Base-by-base conservation (phyloP, 257 asterid genomes). In the Mitragyna speciosa region DNA sequence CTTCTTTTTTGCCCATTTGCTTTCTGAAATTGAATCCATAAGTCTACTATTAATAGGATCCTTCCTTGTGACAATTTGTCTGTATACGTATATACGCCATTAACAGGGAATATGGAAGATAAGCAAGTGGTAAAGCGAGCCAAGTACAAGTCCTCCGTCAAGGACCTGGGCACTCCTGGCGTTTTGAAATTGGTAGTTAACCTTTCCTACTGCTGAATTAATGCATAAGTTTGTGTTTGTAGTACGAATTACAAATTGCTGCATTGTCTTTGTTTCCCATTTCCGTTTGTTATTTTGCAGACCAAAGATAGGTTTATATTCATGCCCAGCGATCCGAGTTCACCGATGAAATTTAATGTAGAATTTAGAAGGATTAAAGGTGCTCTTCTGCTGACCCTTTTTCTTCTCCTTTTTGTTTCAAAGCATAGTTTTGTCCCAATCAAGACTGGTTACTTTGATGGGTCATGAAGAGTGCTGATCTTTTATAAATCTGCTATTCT, bases 361-460 rank as follows among this genome's bases (percentile, higher is more conserved):
- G 99, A 93, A 81, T 92, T 93, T 85, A 91, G 86, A 89, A 78
- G 58, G 73, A 88, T 96, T 66, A 92, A 82, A 92, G 98, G 99
- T 93, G 86, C 74, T 41, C 69, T 47, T 79, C 78, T 71, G 56
- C 41, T 69, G 45, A 59, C 72, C 73, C 16, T 41, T 81, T 70
- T 66, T 31, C 67, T 73, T 45, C n/a, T 36, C 41, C 41, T 36
- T 36, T 36, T 36, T 36, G 41, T 36, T 36, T 58, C 45, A 36
- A 31, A 52, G 52, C 70, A 49, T 72, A 5, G 12, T 15, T 78
- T 69, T 41, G 30, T 71, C 52, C 76, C 49, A 30, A 70, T 65
- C 52, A 54, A 63, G 70, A 59, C 61, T n/a, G 26, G 73, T 80
- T 31, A 49, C 63, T 14, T 61, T 64, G 66, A 78, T 24, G 33